phyloP scores from a whole-genome alignment of 2,329 filamentous ascomycete species.

The Hypoxylon sp. region DNA sequence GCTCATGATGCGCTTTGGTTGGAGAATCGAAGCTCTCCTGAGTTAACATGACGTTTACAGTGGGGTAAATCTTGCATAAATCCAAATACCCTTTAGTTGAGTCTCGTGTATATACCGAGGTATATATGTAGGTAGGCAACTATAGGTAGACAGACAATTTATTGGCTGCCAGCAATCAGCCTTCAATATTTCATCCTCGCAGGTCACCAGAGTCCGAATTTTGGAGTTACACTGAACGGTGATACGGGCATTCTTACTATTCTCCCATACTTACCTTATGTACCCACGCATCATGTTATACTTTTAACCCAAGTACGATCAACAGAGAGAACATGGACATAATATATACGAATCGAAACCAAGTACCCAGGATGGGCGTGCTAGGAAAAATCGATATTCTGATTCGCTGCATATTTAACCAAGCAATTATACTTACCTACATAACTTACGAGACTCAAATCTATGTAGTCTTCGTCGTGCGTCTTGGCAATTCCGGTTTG shows the following conservation, averaged over 20 bases:
- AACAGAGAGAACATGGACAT: not conserved
- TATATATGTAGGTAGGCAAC: not conserved
- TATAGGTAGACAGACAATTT: not conserved
- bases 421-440: conserved; percentile 4
- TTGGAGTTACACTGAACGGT: conserved; percentile 8
- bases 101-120: not conserved
- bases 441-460: not conserved
- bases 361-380: not conserved
- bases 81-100: conserved; percentile 4
- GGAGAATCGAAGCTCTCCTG: conserved; percentile 20
- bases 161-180: no score
- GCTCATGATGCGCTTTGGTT: conserved; percentile 27
- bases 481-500: conserved; percentile 6
- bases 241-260: not conserved
- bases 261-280: not conserved
- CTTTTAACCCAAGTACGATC: not conserved
- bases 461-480: not conserved
- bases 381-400: conserved; percentile 1
- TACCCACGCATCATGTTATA: not conserved
- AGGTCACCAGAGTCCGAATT: not conserved
- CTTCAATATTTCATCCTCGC: not conserved
- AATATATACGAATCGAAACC: not conserved
- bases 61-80: conserved; percentile 5
- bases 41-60: conserved; percentile 24
- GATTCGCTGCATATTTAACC: conserved; percentile 14